A percentile compares a stretch with the other conserved stretches of the same genome.
Conservation (phyloP, 2,329 filamentous ascomycete genomes). For the Boeremia lycopersici region DNA sequence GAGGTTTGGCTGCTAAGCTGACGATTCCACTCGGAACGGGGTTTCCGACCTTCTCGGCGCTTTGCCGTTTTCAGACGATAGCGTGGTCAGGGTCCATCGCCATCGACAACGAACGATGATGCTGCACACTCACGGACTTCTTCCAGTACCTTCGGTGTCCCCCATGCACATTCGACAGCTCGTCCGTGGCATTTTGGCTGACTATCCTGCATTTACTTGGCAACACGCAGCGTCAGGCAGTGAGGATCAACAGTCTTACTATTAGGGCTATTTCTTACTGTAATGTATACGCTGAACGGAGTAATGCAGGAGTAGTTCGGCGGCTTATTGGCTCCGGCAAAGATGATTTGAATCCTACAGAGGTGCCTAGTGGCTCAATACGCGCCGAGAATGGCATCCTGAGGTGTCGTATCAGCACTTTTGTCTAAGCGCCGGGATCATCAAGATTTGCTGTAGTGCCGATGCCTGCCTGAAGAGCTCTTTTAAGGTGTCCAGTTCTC, state of each 20-base stretch:
- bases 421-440: background rate
- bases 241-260: too few relatives aligned
- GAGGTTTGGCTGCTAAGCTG: constrained; percentile 8
- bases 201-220: too few relatives aligned
- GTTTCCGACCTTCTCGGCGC: constrained; percentile 10
- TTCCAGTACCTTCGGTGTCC: too few relatives aligned
- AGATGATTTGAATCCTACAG: background rate
- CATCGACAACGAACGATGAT: background rate
- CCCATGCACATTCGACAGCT: too few relatives aligned
- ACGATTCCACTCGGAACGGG: constrained; percentile 22
- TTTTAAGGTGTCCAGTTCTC: background rate
- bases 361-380: background rate
- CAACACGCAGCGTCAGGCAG: too few relatives aligned
- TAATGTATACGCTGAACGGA: too few relatives aligned
- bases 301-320: too few relatives aligned
- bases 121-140: background rate
- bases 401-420: background rate
- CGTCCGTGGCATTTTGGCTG: too few relatives aligned
- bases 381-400: background rate
- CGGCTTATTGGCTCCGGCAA: too few relatives aligned
- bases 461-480: background rate
- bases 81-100: background rate
- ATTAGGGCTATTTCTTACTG: too few relatives aligned
- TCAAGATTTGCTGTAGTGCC: too few relatives aligned
- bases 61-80: background rate